These are phyloP conservation scores for Conticribra weissflogii DNA, from an alignment of 108 stramenopile species.

Conservation along the genomic window DNA sequence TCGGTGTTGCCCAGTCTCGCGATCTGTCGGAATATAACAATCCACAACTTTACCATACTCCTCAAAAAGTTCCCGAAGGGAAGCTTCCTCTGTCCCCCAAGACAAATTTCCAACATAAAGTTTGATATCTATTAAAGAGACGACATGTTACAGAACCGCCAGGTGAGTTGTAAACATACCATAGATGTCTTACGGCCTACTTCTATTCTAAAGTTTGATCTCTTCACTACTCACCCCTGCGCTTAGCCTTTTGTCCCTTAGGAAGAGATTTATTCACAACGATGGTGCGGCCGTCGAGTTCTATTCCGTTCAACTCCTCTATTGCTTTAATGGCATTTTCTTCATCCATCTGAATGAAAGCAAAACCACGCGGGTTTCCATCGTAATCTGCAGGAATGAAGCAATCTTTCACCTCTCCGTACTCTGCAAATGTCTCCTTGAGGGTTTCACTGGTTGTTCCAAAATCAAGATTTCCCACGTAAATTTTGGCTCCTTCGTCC, in stretches of 20 bases:
- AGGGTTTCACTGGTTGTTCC: constrained; percentile 68
- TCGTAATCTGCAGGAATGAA: constrained; percentile 81
- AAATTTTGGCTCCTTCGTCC: constrained; percentile 59
- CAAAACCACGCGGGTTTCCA: constrained; percentile 85
- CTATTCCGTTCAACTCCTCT: constrained; percentile 80
- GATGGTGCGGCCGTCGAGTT: constrained; percentile 87
- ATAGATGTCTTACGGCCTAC: not conserved
- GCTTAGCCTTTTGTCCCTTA: constrained; percentile 65
- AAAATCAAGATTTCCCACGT: constrained; percentile 83
- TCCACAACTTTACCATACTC: constrained; percentile 83
- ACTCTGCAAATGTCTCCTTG: constrained; percentile 65
- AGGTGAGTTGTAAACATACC: constrained; percentile 60
- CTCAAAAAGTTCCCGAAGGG: constrained; percentile 83
- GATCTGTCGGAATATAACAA: constrained; percentile 87
- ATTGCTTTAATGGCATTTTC: constrained; percentile 84
- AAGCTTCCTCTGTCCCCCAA: constrained; percentile 83
- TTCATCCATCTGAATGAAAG: constrained; percentile 79
- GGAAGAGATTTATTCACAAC: constrained; percentile 92
- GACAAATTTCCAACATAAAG: constrained; percentile 93
- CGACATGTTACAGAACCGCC: constrained; percentile 29
- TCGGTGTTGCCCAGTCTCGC: constrained; percentile 79
- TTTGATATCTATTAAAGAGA: constrained; percentile 67
- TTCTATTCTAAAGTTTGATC: constrained; percentile 2
- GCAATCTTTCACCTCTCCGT: constrained; percentile 74
- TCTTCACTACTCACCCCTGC: constrained; percentile 29